Percentiles rank a stretch among this genome's conserved stretches.
phyloP scores from a whole-genome alignment of 75 land plant genomes.

The Gnetum montanum region DNA sequence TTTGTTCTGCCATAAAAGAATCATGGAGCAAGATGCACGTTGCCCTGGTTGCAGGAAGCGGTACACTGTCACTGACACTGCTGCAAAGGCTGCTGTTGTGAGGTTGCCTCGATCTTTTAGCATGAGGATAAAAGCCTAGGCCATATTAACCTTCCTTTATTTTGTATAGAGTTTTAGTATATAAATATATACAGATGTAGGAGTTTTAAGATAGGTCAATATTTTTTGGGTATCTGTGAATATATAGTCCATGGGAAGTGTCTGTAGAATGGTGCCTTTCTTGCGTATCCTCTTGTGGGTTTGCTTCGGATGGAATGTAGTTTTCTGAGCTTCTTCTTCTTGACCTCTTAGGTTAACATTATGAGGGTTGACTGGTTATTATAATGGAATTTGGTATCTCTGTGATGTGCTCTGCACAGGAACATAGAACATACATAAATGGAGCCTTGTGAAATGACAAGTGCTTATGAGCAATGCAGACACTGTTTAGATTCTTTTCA shows the following conservation, averaged over 20 bases:
- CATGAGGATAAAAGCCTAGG: slow-evolving; percentile 38
- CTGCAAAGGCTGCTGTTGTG: slow-evolving; percentile 11
- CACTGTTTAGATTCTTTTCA: no score
- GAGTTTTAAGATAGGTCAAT: not conserved
- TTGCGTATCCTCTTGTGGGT: no score
- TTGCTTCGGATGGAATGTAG: no score
- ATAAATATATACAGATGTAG: slow-evolving; percentile 7
- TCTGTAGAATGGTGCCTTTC: no score
- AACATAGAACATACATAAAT: no score
- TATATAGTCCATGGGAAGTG: not conserved
- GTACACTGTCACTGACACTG: slow-evolving; percentile 34
- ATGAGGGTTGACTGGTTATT: no score
- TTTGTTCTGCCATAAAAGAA: slow-evolving; percentile 88
- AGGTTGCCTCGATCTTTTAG: slow-evolving; percentile 51
- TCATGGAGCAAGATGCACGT: slow-evolving; percentile 69
- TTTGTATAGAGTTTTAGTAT: slow-evolving; percentile 8
- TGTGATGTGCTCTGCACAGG: no score
- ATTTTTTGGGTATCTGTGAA: slow-evolving; percentile 2
- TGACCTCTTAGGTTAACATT: no score
- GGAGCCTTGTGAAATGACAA: no score
- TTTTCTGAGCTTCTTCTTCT: no score
- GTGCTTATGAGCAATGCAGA: no score
- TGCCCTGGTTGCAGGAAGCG: slow-evolving; percentile 88
- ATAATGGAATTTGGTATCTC: no score
- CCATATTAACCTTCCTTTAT: not conserved